Evolutionary conservation across 371 early-diverging fungal genomes (phyloP).

Genomic region (Mucor irregularis): DNA sequence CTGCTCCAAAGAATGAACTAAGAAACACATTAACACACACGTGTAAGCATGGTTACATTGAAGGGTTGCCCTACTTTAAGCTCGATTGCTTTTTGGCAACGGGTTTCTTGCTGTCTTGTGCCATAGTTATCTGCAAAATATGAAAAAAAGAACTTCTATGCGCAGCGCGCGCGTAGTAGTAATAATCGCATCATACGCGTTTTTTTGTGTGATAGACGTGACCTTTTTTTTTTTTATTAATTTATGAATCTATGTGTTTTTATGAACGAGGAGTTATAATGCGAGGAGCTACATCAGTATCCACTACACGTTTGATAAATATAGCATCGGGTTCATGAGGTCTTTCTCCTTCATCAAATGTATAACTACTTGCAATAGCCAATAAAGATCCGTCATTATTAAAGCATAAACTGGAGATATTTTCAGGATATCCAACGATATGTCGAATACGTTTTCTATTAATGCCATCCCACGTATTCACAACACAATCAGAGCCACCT

Average conservation of each 20-base stretch:
- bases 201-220: background rate
- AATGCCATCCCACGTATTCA: slow-evolving; percentile 90
- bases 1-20: slow-evolving; percentile 7
- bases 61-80: slow-evolving; percentile 1
- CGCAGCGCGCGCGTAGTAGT: too few relatives aligned
- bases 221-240: background rate
- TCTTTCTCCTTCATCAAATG: slow-evolving; percentile 93
- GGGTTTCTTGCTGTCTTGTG: background rate
- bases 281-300: slow-evolving; percentile 68
- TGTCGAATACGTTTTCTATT: slow-evolving; percentile 86
- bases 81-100: slow-evolving; percentile 9
- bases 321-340: slow-evolving; percentile 84
- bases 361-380: slow-evolving; percentile 91
- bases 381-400: slow-evolving; percentile 75
- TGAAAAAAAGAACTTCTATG: background rate
- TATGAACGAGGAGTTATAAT: background rate
- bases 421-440: slow-evolving; percentile 82
- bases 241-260: too few relatives aligned
- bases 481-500: slow-evolving; percentile 93
- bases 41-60: background rate
- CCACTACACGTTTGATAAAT: slow-evolving; percentile 71
- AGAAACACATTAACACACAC: background rate
- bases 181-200: too few relatives aligned
- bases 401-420: slow-evolving; percentile 82
- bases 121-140: background rate